phyloP scores from a whole-genome alignment of 2,329 filamentous ascomycete species.

The Pseudopithomyces chartarum region DNA sequence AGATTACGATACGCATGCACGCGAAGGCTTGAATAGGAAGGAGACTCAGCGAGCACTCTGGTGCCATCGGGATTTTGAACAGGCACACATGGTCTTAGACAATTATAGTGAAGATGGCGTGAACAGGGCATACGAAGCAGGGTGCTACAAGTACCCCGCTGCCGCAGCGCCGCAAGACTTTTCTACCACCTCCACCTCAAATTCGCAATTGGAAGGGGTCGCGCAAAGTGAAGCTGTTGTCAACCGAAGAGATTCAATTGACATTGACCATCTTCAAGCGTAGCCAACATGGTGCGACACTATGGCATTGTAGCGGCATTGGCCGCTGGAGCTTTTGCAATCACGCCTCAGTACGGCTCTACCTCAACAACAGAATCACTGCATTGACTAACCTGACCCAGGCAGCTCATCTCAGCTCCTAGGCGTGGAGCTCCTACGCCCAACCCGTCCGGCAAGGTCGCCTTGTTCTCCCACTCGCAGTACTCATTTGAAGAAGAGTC shows the following conservation, averaged over 20 bases:
- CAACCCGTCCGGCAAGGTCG: constrained; percentile 67
- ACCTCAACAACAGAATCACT: constrained; percentile 3
- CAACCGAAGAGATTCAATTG: constrained; percentile 31
- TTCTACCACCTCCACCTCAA: not conserved
- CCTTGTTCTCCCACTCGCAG: constrained; percentile 71
- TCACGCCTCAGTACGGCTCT: constrained; percentile 41
- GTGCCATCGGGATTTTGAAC: not conserved
- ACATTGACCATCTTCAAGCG: constrained; percentile 34
- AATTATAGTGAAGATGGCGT: constrained; percentile 5
- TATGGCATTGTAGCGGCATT: constrained; percentile 38
- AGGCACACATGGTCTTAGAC: constrained; percentile 1
- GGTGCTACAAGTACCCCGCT: constrained; percentile 11
- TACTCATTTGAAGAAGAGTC: constrained; percentile 80
- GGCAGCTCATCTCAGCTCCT: constrained; percentile 69
- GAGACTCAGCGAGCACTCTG: not conserved
- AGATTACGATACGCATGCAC: not conserved
- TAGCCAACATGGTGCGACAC: constrained; percentile 40
- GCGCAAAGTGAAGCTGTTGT: not conserved
- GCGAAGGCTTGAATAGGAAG: constrained; percentile 6
- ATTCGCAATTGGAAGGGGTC: not conserved
- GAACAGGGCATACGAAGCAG: not conserved
- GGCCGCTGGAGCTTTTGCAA: constrained; percentile 37
- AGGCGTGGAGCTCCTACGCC: constrained; percentile 71
- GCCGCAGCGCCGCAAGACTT: not conserved
- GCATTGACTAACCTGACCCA: constrained; percentile 15